Percentiles rank a stretch among this genome's conserved stretches.
phyloP scores from a whole-genome alignment of 768 basidiomycete genomes.

The Omphalotus guepiniiformis region DNA sequence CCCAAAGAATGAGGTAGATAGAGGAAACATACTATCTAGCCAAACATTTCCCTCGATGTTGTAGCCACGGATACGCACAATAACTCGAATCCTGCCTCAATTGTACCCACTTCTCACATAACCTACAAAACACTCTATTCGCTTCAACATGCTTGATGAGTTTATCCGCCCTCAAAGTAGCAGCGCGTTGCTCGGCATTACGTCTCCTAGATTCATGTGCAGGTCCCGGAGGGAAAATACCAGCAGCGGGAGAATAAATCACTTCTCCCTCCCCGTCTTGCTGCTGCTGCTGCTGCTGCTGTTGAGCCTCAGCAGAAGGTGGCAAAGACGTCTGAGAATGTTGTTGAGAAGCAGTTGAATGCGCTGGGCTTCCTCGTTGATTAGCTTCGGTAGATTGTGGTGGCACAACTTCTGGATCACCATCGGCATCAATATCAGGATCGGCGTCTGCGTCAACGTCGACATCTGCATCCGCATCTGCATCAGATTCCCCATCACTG shows the following conservation, averaged over 20 bases:
- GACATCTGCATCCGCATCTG: slow-evolving; percentile 2
- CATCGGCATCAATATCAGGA: neutral
- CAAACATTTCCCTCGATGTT: slow-evolving; percentile 73
- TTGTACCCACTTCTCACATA: slow-evolving; percentile 83
- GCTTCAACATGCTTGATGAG: slow-evolving; percentile 70
- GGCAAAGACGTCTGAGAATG: neutral
- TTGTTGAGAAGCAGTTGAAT: too few relatives aligned
- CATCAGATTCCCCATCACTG: neutral
- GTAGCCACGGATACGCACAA: slow-evolving; percentile 80
- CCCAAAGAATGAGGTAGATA: slow-evolving; percentile 1
- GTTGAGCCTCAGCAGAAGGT: neutral
- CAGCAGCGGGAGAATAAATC: slow-evolving; percentile 34
- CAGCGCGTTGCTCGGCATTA: slow-evolving; percentile 77
- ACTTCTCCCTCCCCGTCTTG: neutral
- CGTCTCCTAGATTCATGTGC: slow-evolving; percentile 64
- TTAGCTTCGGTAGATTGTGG: too few relatives aligned
- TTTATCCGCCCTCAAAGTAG: slow-evolving; percentile 60
- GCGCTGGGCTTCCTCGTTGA: too few relatives aligned
- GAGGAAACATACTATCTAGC: slow-evolving; percentile 54
- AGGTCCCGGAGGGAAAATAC: slow-evolving; percentile 17
- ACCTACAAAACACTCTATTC: slow-evolving; percentile 65
- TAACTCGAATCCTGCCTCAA: slow-evolving; percentile 73
- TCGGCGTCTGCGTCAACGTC: slow-evolving; percentile 3
- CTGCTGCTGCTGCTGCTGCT: neutral
- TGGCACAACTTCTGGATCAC: too few relatives aligned